A percentile compares a stretch with the other conserved stretches of the same genome.
These are phyloP conservation scores for Metschnikowia borealis DNA, from an alignment of 805 yeast genomes.

Conservation along the genomic window DNA sequence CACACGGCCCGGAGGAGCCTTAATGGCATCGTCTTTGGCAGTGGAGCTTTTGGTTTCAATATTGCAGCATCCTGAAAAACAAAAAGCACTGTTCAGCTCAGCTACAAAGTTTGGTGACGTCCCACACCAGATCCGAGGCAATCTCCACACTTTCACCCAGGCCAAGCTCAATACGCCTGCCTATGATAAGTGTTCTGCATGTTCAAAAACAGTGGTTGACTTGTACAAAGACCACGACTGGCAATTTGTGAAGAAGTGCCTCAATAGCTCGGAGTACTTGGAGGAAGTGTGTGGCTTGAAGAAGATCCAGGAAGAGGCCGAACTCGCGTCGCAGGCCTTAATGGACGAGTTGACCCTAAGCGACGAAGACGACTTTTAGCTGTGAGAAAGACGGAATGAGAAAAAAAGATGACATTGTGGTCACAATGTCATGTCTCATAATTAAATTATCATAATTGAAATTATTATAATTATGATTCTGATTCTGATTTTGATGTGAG, in stretches of 20 bases:
- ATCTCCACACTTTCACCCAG: conserved; percentile 60
- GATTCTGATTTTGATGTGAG: too few species aligned
- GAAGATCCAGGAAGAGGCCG: conserved; percentile 69
- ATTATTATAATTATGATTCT: too few species aligned
- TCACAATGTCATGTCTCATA: not conserved
- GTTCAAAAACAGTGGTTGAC: conserved; percentile 59
- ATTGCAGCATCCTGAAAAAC: conserved; percentile 59
- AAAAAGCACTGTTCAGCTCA: conserved; percentile 38
- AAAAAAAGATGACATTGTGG: conserved; percentile 5
- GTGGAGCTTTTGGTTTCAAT: conserved; percentile 77
- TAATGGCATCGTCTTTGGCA: conserved; percentile 80
- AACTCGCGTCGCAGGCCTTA: conserved; percentile 37
- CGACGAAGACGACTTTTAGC: conserved; percentile 10
- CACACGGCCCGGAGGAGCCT: conserved; percentile 93
- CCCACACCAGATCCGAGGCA: conserved; percentile 93
- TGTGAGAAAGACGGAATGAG: too few species aligned
- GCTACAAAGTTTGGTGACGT: conserved; percentile 54
- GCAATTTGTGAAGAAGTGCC: conserved; percentile 73
- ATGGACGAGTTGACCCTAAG: conserved; percentile 21
- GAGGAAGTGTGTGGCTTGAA: conserved; percentile 79
- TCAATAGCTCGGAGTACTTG: conserved; percentile 61
- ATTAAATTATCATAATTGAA: too few species aligned
- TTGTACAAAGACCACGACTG: conserved; percentile 58
- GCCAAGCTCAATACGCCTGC: conserved; percentile 66
- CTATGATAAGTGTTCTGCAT: conserved; percentile 81